Evolutionary conservation across 345 rosid species (phyloP), one percentile per base, ranked within the genome.

Genomic region (Ailanthus altissimus): DNA sequence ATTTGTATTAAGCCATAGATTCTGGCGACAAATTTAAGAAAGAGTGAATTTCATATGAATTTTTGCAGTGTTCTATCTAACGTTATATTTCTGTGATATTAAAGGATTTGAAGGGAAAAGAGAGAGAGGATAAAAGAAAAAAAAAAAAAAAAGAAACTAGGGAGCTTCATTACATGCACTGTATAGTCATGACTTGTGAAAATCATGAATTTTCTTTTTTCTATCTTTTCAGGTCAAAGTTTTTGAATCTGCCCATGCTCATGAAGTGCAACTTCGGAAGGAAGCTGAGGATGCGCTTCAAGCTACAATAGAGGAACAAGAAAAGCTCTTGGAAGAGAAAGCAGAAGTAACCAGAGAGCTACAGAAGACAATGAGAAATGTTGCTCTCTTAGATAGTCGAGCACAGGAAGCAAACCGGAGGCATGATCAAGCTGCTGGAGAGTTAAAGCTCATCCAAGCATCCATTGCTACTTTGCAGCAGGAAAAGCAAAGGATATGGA

Each of bases 401-500:
- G 84, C 81, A 59, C 84, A 82, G 70, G 86, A 90, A 80, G 88
- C 88, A 80, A 87, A 79, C 53, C 83, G 61, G 61, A 81, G 84
- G 80, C 53, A 49, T 73, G 85, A 83, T 65, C 91, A 90, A 86
- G 89, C 84, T 71, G 65, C 82, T 49, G 84, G 80, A 81, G 90
- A 92, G 75, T 80, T 89, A 57, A 87, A 71, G 65, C 74, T 78
- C 38, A 60, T 89, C 73, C 86, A 82, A 77, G 82, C 80, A 78
- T 89, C 92, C 71, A 78, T 92, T 73, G 85, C 85, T 53, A 87
- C 88, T 64, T 84, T 89, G 77, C 83, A 66, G 65, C 88, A 81
- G 75, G 94, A 88, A 82, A 90, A 85, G 80, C 94, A 86, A 85
- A 84, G 81, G 75, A 83, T 89, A 68, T 73, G 83, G 69, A 79